Base-by-base conservation (phyloP, 306 rosid species). In the Lagenaria siceraria region DNA sequence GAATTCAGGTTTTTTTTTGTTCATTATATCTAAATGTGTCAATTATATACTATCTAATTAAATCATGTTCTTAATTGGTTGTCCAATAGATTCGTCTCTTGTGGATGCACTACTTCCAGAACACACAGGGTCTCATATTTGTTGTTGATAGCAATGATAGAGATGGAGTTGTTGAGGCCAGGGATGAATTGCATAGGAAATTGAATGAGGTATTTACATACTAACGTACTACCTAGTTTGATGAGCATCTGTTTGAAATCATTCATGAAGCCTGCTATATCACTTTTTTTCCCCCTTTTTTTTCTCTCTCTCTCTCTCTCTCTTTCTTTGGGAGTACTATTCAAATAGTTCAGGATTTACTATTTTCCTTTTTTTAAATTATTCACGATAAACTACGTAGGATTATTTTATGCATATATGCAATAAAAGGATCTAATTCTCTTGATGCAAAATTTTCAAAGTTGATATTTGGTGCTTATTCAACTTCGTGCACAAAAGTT, bases 81-180 rank as follows among this genome's bases (percentile, higher is more conserved):
- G 40, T 51, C 80, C 51, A 54, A 78, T 92, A 95, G 99, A 95
- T 95, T 81, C 99, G 97, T 75, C 99, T 97, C 63, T 75, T 95
- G 92, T 95, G 99, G 99, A 95, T 97, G 99, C 99, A 95, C 85
- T 95, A 95, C 84, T 95, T 95, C 86, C 99, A 95, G 85, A 95
- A 95, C 92, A 95, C 99, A 11, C 99, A 95, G 81, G 99, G 99
- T 88, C 97, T 95, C 84, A 95, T 95, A 17, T 95, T 95, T 75
- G 99, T 95, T 77, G 99, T 95, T 69, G 99, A 95, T 86, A 95
- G 99, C 89, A 95, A 95, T 81, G 99, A 95, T 81, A 88, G 99
- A 88, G 99, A 95, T 84, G 90, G 99, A 81, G 92, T 95, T 88
- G 99, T 95, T 85, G 97, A 95, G 87, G 99, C 99, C 38, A 90